Base-by-base conservation (phyloP, 768 basidiomycete genomes). In the Suillus decipiens region DNA sequence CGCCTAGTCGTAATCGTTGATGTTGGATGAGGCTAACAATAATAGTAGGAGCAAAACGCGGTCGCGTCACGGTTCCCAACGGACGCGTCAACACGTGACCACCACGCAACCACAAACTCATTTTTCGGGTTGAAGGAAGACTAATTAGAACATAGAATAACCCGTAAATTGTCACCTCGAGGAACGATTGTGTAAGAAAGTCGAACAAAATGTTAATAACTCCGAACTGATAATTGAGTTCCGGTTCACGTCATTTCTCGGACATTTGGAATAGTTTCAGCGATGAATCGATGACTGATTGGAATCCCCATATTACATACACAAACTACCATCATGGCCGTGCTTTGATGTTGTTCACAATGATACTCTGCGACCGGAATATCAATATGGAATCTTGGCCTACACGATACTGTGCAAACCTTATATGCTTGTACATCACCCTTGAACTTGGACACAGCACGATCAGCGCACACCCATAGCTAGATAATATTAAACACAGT, bases 381-480 rank as follows among this genome's bases (percentile, higher is more conserved):
- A 60, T 72, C 60, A 71, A 47, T 61, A 42, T 19, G 60, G 39
- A 37, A 31, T 39, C 33, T 24, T 6, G 4, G 17, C 24, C 0
- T 42, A 51, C 42, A 24, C 9, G 45, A 33, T 34, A 11, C 14
- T 10, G 14, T 36, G 68, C 78, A 64, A 59, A 87, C 93, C 89
- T 96, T 97, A 82, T 97, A 97, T 12, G 85, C 86, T 70, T 93
- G 86, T 1, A 97, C 95, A 70, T 97, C 95, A 43, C 95, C 94
- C 75, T 78, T 86, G 81, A 95, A 96, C 75, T 93, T 93, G 63
- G 77, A 78, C 37, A 93, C 91, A 0, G 88, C 89, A 59, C 84
- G 88, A 70, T 95, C 91, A 36, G 87, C 89, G 69, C 96, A 98
- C 11, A 97, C 95, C 93, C 95, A 98, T 24, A 98, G 83, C 92